Evolutionary conservation across 2,329 filamentous ascomycete species (phyloP).

Genomic region (Aspergillus pseudoglaucus): DNA sequence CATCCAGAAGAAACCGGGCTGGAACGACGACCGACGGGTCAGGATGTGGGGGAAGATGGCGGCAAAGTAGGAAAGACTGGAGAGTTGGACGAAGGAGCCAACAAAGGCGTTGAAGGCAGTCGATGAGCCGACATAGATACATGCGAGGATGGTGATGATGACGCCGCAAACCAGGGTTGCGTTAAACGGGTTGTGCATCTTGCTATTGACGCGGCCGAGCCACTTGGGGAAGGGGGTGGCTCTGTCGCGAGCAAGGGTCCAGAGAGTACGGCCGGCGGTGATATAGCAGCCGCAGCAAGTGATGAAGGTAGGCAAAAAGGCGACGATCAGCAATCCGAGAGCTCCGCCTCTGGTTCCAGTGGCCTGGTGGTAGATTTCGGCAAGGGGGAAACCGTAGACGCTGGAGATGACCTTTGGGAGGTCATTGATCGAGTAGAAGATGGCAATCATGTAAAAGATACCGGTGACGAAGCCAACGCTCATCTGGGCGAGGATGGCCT

Average conservation of each 20-base stretch:
- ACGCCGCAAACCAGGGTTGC: conserved; percentile 51
- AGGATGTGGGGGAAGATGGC: conserved; percentile 49
- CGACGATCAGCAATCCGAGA: conserved; percentile 53
- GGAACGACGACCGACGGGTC: conserved; percentile 47
- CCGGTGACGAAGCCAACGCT: conserved; percentile 42
- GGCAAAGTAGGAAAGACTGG: conserved; percentile 49
- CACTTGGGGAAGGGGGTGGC: conserved; percentile 52
- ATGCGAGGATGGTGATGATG: conserved; percentile 49
- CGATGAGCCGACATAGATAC: conserved; percentile 50
- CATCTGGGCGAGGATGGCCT: conserved; percentile 46
- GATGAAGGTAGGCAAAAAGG: conserved; percentile 50
- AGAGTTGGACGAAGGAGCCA: conserved; percentile 53
- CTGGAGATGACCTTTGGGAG: conserved; percentile 13
- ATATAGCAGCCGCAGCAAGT: conserved; percentile 52
- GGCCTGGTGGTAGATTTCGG: conserved; percentile 44
- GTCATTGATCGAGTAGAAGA: conserved; percentile 47
- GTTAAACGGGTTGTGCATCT: conserved; percentile 53
- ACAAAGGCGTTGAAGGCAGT: conserved; percentile 54
- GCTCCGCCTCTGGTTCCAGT: conserved; percentile 46
- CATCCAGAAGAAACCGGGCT: conserved; percentile 49
- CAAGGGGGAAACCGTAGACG: conserved; percentile 40
- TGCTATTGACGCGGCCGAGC: conserved; percentile 49
- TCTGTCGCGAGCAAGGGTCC: conserved; percentile 53
- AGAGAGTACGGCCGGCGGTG: conserved; percentile 56
- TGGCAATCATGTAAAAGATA: conserved; percentile 44